Conservation (phyloP, 805 yeast species). For the Cyberlindnera nakhonratchasimensis region DNA sequence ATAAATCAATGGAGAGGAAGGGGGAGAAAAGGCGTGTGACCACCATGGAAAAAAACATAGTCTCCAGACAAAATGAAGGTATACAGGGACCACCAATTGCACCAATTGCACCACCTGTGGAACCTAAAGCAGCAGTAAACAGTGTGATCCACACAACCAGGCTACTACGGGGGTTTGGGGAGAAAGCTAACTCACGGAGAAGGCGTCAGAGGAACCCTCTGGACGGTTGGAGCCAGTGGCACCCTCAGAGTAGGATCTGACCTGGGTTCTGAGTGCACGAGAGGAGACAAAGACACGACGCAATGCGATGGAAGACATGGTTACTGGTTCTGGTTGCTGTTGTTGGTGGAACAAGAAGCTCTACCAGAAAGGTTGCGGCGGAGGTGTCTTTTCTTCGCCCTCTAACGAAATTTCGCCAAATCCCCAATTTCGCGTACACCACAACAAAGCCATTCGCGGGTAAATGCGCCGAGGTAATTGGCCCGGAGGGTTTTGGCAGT, state of each 20-base stretch:
- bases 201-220: constrained; percentile 53
- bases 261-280: constrained; percentile 21
- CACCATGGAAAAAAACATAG: too few species aligned
- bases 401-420: neutral
- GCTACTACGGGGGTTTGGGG: too few species aligned
- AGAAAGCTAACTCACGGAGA: constrained; percentile 55
- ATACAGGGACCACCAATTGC: too few species aligned
- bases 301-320: constrained; percentile 29
- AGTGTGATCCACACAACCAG: too few species aligned
- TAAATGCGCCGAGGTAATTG: constrained; percentile 14
- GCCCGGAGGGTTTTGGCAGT: constrained; percentile 7
- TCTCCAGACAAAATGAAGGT: too few species aligned
- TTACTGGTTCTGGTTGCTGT: constrained; percentile 3
- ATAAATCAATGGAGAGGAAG: too few species aligned
- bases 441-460: constrained; percentile 4
- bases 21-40: too few species aligned
- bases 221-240: constrained; percentile 59
- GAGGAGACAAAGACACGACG: constrained; percentile 38
- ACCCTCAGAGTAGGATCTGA: constrained; percentile 47
- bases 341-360: neutral
- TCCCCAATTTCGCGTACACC: neutral
- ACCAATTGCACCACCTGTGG: too few species aligned
- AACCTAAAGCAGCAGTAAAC: too few species aligned
- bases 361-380: neutral
- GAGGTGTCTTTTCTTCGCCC: constrained; percentile 1